Percentiles rank a stretch among this genome's conserved stretches.
Evolutionary conservation across 805 yeast genomes (phyloP).

Genomic region (Candida broadrunensis): DNA sequence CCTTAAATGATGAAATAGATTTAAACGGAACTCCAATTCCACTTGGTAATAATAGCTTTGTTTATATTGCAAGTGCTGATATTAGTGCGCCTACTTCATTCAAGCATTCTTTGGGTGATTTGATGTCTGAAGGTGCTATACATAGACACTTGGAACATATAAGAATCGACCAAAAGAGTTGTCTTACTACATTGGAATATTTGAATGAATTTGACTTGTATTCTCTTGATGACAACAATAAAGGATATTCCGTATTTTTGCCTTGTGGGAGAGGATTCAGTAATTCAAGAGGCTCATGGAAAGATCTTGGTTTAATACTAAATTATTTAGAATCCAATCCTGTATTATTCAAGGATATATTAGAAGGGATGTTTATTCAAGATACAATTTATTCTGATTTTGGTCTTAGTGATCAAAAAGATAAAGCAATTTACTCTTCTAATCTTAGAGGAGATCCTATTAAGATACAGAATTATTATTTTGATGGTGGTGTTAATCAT

Average conservation of each 20-base stretch:
- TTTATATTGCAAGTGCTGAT: slow-evolving; percentile 62
- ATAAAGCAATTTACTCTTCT: slow-evolving; percentile 10
- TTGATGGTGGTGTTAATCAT: slow-evolving; percentile 18
- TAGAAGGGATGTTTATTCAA: slow-evolving; percentile 60
- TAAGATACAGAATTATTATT: slow-evolving; percentile 15
- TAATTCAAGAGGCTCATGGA: slow-evolving; percentile 51
- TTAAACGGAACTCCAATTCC: slow-evolving; percentile 41
- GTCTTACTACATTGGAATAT: slow-evolving; percentile 63
- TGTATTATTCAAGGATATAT: slow-evolving; percentile 46
- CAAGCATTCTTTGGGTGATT: slow-evolving; percentile 56
- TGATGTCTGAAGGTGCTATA: slow-evolving; percentile 30
- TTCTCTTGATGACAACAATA: slow-evolving; percentile 47
- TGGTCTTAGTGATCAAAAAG: slow-evolving; percentile 17
- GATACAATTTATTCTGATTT: slow-evolving; percentile 68
- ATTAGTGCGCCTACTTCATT: slow-evolving; percentile 62
- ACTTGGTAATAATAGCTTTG: slow-evolving; percentile 59
- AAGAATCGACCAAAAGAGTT: slow-evolving; percentile 36
- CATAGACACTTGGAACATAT: slow-evolving; percentile 25
- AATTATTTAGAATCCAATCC: slow-evolving; percentile 55
- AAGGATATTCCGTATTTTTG: slow-evolving; percentile 72
- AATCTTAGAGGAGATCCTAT: slow-evolving; percentile 29
- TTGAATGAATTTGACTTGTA: slow-evolving; percentile 52
- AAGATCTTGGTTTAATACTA: slow-evolving; percentile 53
- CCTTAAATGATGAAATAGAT: slow-evolving; percentile 57
- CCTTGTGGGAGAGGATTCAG: slow-evolving; percentile 53